Evolutionary conservation across 1,284 basidiomycete genomes (phyloP), one percentile per base, ranked within the genome.

Genomic region (Microstroma glucosiphilum): DNA sequence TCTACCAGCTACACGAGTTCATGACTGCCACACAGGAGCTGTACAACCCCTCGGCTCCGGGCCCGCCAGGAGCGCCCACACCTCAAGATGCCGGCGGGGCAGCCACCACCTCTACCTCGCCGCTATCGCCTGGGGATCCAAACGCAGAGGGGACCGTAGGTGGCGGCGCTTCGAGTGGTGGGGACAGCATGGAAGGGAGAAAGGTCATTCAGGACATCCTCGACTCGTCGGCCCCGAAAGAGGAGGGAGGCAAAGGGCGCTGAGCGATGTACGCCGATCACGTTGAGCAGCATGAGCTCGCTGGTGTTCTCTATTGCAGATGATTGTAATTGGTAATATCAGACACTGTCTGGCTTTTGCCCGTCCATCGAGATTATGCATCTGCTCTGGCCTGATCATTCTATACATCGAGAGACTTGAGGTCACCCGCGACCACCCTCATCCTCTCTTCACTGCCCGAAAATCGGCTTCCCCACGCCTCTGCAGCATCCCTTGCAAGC

Each of bases 1-100:
- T 79, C n/a, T 73, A 77, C 42, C 78, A 79, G 65, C 67, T 79
- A 23, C 75, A 78, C 61, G 77, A 79, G 57, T 61, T 79, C 37
- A 76, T 76, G 69, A 67, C 64, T 0, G 74, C 71, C 0, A 68
- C 75, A 0, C 58, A 65, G n/a, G 70, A 73, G 56, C 65, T 69
- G 0, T 78, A 73, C 43, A 69, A 71, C 49, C 73, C 76, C 12
- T 25, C 13, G 2, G 51, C 51, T 2, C 51, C 51, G 8, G 51
- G 51, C 19, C 51, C 51, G 26, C 51, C 51, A 6, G 21, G 51
- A 17, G 21, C 51, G 51, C 51, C 51, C 21, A 54, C n/a, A n/a
- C n/a, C 46, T 3, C n/a, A 48, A n/a, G 46, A 23, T n/a, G 23
- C 6, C 23, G 46, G 6, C 12, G 46, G 4, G 9, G 30, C 30